Evolutionary conservation across 345 rosid species (phyloP), one percentile per base, ranked within the genome.

Genomic region (Sonneratia caseolaris): DNA sequence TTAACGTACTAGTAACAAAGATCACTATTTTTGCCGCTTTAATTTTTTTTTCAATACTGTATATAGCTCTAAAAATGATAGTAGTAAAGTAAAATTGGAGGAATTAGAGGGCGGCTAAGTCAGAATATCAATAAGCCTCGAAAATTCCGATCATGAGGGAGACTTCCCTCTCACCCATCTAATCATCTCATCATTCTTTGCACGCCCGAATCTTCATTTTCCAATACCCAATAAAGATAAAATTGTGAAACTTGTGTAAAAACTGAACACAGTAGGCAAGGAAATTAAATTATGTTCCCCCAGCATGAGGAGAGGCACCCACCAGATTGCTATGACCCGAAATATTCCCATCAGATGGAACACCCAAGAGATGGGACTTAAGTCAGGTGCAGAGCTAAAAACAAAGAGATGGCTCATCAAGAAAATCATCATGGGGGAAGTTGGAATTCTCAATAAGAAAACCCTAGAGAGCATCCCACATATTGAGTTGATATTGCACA

Each of bases 401-500:
- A 11, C 32, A 62, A 24, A 2, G 38, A 35, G 66, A 62, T 10
- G 66, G 19, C 37, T 14, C 38, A 13, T 27, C 11, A 56, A 27
- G 12, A 27, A 13, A 35, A n/a, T 57, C 66, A 62, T 35, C 7
- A 35, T 27, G 38, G 37, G 38, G 37, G 38, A 15, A 57, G 64
- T n/a, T 27, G 37, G 66, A 27, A 62, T 10, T 13, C 66, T 62
- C 66, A 62, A 35, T 27, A 62, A 37, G 66, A 62, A 43, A 68
- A 68, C 71, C 71, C 71, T n/a, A 68, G 57, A 43, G 71, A 68
- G 71, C 47, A 15, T 1, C 36, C 15, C 37, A 10, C 12, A 35
- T 38, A 32, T 0, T 43, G 12, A 32, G 57, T 68, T 22, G 9
- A 6, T 68, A 24, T 68, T n/a, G 71, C 71, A 36, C 71, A 40